Conservation (phyloP, 2,329 filamentous ascomycete species). For the Stachybotrys echinatus region DNA sequence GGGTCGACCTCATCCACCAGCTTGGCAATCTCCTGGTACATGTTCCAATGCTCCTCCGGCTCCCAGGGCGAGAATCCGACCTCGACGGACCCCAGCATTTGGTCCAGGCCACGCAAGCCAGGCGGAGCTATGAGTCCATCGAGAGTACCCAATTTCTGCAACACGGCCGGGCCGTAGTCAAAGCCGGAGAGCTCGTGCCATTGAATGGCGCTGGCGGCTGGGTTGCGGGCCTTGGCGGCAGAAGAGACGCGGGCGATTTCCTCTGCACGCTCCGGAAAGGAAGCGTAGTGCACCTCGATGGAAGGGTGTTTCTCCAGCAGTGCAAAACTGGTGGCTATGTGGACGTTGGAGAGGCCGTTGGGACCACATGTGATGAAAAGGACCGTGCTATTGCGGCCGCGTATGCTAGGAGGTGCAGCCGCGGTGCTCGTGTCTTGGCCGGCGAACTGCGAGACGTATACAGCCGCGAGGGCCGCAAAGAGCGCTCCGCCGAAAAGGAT, state of each 20-base stretch:
- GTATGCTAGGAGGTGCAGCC: neutral
- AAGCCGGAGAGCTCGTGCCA: neutral
- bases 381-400: slow-evolving; percentile 1
- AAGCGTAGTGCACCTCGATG: neutral
- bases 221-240: neutral
- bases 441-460: neutral
- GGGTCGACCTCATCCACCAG: neutral
- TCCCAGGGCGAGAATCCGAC: neutral
- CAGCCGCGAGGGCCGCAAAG: neutral
- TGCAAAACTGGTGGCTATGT: neutral
- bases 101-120: neutral
- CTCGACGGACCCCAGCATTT: neutral
- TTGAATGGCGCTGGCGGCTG: neutral
- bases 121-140: neutral
- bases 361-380: neutral
- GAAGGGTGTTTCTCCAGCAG: neutral
- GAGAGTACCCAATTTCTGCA: no score
- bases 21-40: neutral
- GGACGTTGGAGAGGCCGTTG: neutral
- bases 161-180: neutral
- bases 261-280: neutral
- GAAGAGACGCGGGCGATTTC: neutral
- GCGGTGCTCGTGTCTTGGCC: neutral
- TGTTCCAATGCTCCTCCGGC: neutral
- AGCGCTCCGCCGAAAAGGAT: neutral